Evolutionary conservation across 139 green algal species (phyloP).

Genomic region (Chlamydomonas schloesseri): DNA sequence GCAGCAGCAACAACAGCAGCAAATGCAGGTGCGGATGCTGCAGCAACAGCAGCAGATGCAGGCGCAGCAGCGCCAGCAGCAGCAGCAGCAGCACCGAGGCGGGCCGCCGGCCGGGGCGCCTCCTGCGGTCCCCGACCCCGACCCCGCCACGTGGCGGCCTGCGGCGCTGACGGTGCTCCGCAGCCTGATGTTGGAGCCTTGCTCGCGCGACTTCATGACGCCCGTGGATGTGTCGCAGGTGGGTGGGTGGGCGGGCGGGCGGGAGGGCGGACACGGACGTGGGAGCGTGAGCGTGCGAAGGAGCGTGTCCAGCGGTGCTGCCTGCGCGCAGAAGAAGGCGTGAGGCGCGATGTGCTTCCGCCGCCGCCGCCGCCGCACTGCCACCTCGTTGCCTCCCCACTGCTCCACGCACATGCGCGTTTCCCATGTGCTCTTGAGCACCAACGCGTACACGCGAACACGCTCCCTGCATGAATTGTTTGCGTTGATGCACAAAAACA

Average conservation of each 20-base stretch:
- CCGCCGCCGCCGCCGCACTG: too few relatives aligned
- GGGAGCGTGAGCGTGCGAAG: too few relatives aligned
- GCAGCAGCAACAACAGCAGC: not conserved
- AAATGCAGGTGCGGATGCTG: not conserved
- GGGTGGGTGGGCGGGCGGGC: not conserved
- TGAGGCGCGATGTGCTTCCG: too few relatives aligned
- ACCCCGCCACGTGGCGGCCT: conserved; percentile 3
- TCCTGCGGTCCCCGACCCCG: not conserved
- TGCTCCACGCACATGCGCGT: too few relatives aligned
- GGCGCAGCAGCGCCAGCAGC: not conserved
- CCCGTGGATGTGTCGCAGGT: conserved; percentile 9
- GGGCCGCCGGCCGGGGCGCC: too few relatives aligned
- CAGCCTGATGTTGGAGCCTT: conserved; percentile 10
- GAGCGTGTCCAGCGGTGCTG: too few relatives aligned
- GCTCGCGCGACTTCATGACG: not conserved
- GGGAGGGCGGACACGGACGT: too few relatives aligned
- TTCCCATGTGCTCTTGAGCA: too few relatives aligned
- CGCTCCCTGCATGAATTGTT: too few relatives aligned
- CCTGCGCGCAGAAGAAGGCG: too few relatives aligned
- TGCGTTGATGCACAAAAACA: not conserved
- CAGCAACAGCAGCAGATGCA: not conserved
- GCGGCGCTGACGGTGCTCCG: conserved; percentile 14
- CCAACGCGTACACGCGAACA: too few relatives aligned
- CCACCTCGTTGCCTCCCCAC: too few relatives aligned
- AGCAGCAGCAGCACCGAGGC: not conserved